Evolutionary conservation across 176 grass and related monocot species (phyloP).

Genomic region (Zoysia pacifica): DNA sequence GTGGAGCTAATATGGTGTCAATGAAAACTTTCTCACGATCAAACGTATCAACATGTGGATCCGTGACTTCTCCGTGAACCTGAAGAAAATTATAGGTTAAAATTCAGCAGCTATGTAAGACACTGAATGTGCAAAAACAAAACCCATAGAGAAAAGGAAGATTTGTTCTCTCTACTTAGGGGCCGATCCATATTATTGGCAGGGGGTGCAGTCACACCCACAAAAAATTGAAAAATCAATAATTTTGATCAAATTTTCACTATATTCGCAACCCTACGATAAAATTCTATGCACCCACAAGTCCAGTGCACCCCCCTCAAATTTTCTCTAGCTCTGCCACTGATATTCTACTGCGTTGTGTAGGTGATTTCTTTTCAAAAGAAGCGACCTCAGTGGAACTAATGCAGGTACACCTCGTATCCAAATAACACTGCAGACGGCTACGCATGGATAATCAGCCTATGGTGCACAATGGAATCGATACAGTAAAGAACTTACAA

Average conservation of each 20-base stretch:
- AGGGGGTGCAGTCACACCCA: no score
- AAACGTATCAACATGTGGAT: constrained; percentile 89
- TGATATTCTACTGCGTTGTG: neutral
- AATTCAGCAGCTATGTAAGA: constrained; percentile 23
- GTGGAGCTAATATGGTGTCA: constrained; percentile 71
- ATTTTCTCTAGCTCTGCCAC: no score
- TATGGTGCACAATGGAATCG: neutral
- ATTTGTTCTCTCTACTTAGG: neutral
- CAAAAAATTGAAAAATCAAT: no score
- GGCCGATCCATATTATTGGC: no score
- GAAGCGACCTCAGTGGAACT: neutral
- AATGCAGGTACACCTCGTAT: neutral
- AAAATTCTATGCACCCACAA: no score
- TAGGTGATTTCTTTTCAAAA: neutral
- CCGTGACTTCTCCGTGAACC: constrained; percentile 98
- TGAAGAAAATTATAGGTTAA: constrained; percentile 40
- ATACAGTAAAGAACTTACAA: constrained; percentile 57
- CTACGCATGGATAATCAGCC: neutral
- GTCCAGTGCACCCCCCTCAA: no score
- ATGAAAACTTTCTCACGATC: constrained; percentile 91
- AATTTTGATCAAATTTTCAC: no score
- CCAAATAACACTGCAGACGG: neutral
- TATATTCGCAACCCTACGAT: no score
- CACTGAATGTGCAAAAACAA: neutral
- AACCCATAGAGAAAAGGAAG: neutral